Percentiles rank a stretch among this genome's conserved stretches.
These are phyloP conservation scores for Albifimbria verrucaria DNA, from an alignment of 2,329 filamentous ascomycete species.

Conservation along the genomic window DNA sequence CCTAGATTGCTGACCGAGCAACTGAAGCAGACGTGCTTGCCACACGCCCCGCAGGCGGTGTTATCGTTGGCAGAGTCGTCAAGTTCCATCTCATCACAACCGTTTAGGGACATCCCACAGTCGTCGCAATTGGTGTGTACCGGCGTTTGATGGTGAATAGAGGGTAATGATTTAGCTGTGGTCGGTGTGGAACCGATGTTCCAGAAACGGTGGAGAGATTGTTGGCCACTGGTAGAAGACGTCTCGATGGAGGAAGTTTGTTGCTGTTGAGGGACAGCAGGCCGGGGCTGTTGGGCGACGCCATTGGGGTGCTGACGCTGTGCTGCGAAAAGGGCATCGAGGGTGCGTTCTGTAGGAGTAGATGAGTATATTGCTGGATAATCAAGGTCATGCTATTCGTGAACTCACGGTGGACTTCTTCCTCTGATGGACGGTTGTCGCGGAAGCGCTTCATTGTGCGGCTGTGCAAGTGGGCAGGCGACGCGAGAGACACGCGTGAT, in stretches of 20 bases:
- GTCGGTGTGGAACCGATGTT: conserved; percentile 41
- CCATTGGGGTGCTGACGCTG: conserved; percentile 39
- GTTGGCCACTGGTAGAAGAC: conserved; percentile 30
- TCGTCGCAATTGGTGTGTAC: conserved; percentile 48
- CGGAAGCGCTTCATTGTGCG: conserved; percentile 61
- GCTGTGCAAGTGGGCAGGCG: conserved; percentile 45
- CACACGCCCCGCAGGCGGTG: conserved; percentile 44
- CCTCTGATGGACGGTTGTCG: conserved; percentile 54
- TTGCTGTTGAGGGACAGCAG: conserved; percentile 6
- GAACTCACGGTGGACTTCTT: conserved; percentile 51
- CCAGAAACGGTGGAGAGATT: conserved; percentile 61
- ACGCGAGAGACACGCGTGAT: conserved; percentile 20
- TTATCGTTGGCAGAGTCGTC: conserved; percentile 26
- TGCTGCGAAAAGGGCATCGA: conserved; percentile 56
- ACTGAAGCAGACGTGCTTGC: conserved; percentile 55
- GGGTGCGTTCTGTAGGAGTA: conserved; percentile 51
- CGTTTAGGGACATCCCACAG: conserved; percentile 37
- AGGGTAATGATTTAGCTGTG: conserved; percentile 19
- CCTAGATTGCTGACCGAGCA: conserved; percentile 59
- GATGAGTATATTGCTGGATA: too few species aligned
- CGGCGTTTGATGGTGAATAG: conserved; percentile 12
- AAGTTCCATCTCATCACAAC: conserved; percentile 34
- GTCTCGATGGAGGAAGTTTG: conserved; percentile 7
- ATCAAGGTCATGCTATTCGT: background rate
- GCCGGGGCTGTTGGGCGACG: too few species aligned